phyloP scores from a whole-genome alignment of 129 eudicot genomes.

The Helianthus annuus region HanXRQr2.0-SUNRISE NC_035435.2:28021360-28021859 shows the following conservation, averaged over 20 bases:
- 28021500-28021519: conserved; percentile 68
- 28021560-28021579: conserved; percentile 43
- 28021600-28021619: conserved; percentile 28
- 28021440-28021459: neutral
- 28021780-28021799: neutral
- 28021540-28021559: too few species aligned
- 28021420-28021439: neutral
- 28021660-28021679: conserved; percentile 32
- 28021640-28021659: neutral
- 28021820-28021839: too few species aligned
- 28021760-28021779: conserved; percentile 11
- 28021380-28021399: neutral
- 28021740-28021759: conserved; percentile 8
- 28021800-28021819: too few species aligned
- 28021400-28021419: neutral
- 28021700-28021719: too few species aligned
- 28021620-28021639: neutral
- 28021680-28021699: neutral
- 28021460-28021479: conserved; percentile 62
- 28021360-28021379: conserved; percentile 9
- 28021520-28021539: conserved; percentile 63
- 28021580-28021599: conserved; percentile 12
- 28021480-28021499: conserved; percentile 70
- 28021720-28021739: too few species aligned
- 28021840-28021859: too few species aligned